These are phyloP conservation scores for Aspergillus hiratsukae DNA, from an alignment of 2,329 filamentous ascomycete species.

Conservation along the genomic window DNA sequence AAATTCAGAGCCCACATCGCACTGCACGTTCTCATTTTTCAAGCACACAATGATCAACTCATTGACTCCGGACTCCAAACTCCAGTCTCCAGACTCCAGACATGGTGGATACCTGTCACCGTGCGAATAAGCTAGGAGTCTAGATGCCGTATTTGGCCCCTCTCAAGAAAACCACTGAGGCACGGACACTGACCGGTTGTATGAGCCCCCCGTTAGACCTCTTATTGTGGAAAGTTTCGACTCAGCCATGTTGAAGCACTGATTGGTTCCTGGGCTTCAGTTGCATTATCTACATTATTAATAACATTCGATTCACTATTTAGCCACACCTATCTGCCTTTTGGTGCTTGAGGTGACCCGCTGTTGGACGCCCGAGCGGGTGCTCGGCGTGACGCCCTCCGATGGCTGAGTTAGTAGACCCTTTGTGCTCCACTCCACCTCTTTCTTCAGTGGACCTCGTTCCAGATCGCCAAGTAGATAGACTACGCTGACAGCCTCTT, in stretches of 20 bases:
- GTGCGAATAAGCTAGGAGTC: not conserved
- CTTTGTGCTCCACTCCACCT: not conserved
- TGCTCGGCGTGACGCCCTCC: slow-evolving; percentile 4
- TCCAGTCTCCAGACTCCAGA: not conserved
- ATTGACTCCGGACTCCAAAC: not conserved
- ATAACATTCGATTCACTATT: not conserved
- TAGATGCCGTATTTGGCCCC: not conserved
- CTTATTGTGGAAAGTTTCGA: not conserved
- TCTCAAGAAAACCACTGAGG: not conserved
- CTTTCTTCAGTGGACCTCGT: not conserved
- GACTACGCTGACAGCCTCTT: not conserved
- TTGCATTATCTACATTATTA: not conserved
- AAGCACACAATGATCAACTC: not conserved
- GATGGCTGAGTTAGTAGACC: not conserved
- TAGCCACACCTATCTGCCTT: not conserved
- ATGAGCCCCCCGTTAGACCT: not conserved
- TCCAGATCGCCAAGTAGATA: not conserved
- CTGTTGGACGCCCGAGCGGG: slow-evolving; percentile 9
- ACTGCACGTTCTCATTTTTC: not conserved
- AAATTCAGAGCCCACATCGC: not conserved
- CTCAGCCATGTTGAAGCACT: not conserved
- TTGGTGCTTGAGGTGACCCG: not conserved
- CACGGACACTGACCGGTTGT: not conserved
- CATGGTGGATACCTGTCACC: not conserved
- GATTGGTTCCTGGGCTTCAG: not conserved